phyloP scores from a whole-genome alignment of 2,329 filamentous ascomycete genomes.

The Trichoderma oligosporum region DNA sequence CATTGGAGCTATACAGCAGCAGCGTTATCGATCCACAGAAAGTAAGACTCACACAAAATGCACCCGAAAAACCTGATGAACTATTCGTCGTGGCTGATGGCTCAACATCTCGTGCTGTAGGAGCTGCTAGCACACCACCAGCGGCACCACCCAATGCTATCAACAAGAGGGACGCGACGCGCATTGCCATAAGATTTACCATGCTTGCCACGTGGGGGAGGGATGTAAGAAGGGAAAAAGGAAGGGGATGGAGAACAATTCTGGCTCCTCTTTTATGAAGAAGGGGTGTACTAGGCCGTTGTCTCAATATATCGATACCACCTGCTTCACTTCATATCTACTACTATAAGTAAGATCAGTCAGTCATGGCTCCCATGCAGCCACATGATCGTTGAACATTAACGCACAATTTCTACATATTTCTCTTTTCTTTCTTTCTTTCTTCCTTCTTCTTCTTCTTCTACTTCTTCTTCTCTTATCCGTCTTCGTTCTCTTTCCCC shows the following conservation, averaged over 20 bases:
- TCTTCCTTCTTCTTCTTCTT: no score
- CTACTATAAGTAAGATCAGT: no score
- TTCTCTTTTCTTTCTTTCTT: no score
- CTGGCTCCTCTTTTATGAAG: neutral
- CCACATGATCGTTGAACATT: no score
- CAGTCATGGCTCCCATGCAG: no score
- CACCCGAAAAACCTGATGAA: neutral
- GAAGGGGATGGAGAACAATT: neutral
- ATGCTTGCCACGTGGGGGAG: neutral
- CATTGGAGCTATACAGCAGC: neutral
- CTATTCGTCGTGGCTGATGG: neutral
- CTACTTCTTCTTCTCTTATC: no score
- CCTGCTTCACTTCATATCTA: no score
- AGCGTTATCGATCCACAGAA: neutral
- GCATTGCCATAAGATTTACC: neutral
- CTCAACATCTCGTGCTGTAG: neutral
- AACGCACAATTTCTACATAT: no score
- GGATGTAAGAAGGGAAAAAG: neutral
- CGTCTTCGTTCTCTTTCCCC: no score
- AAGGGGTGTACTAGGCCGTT: neutral
- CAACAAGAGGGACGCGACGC: neutral
- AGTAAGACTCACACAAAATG: neutral
- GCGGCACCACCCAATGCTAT: neutral
- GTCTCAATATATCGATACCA: neutral
- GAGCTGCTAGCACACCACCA: neutral